A percentile compares a stretch with the other conserved stretches of the same genome.
phyloP scores from a whole-genome alignment of 2,329 filamentous ascomycete genomes.

The Epicoccum sorghinum region DNA sequence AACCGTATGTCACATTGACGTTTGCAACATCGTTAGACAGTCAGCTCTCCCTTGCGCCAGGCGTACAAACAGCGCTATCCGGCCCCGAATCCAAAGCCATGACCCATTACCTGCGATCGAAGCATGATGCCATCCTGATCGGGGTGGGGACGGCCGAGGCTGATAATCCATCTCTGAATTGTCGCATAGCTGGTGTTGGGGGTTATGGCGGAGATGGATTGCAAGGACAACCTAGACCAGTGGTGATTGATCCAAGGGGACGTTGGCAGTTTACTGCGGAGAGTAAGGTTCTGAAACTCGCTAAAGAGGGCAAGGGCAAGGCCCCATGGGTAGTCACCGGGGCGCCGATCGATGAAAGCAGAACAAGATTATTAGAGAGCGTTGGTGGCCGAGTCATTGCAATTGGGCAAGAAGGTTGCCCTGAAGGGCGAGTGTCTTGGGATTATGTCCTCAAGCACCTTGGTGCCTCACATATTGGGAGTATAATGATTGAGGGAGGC shows the following conservation, averaged over 20 bases:
- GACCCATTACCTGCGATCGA: slow-evolving; percentile 87
- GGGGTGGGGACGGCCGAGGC: slow-evolving; percentile 83
- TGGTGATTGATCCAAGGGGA: slow-evolving; percentile 80
- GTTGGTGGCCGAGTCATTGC: slow-evolving; percentile 37
- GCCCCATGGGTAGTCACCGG: slow-evolving; percentile 71
- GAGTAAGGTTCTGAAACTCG: slow-evolving; percentile 71
- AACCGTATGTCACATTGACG: slow-evolving; percentile 68
- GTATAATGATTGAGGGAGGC: slow-evolving; percentile 93
- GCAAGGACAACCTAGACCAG: slow-evolving; percentile 73
- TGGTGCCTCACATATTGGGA: slow-evolving; percentile 66
- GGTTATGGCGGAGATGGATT: slow-evolving; percentile 61
- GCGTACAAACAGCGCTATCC: slow-evolving; percentile 81
- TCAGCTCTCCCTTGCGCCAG: slow-evolving; percentile 75
- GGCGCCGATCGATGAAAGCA: slow-evolving; percentile 20
- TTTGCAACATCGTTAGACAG: slow-evolving; percentile 92
- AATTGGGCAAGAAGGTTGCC: neutral
- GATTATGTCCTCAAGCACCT: slow-evolving; percentile 65
- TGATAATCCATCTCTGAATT: slow-evolving; percentile 87
- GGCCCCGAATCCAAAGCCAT: slow-evolving; percentile 85
- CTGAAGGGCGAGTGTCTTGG: slow-evolving; percentile 57
- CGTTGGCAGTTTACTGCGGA: slow-evolving; percentile 69
- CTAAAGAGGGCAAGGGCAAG: slow-evolving; percentile 68
- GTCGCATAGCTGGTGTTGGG: slow-evolving; percentile 69
- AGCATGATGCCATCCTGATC: slow-evolving; percentile 83
- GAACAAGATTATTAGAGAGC: slow-evolving; percentile 41